These are phyloP conservation scores for Mycena albidolilacea DNA, from an alignment of 768 basidiomycete genomes.

Conservation along the genomic window DNA sequence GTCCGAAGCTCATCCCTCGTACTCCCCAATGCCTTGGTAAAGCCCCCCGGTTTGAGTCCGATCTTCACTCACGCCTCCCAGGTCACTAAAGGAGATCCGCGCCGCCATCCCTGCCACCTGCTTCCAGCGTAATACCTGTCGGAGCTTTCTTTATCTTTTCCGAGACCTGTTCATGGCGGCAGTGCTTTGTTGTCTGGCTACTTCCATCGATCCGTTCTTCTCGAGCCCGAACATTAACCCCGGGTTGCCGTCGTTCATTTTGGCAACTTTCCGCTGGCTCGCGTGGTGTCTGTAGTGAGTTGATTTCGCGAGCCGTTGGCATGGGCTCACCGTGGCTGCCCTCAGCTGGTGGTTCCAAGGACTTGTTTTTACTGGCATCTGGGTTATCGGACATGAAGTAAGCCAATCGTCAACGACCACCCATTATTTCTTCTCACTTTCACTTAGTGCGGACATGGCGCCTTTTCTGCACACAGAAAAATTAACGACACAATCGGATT, in stretches of 20 bases:
- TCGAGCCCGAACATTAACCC: constrained; percentile 40
- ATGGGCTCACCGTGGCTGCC: neutral
- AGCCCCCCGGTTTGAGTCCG: neutral
- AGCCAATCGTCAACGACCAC: neutral
- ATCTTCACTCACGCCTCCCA: constrained; percentile 34
- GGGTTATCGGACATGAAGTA: constrained; percentile 74
- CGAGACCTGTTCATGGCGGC: constrained; percentile 64
- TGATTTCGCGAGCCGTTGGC: neutral
- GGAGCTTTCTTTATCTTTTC: constrained; percentile 58
- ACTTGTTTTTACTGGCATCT: constrained; percentile 70
- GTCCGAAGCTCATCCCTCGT: neutral
- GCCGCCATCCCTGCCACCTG: constrained; percentile 62
- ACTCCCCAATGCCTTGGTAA: constrained; percentile 31
- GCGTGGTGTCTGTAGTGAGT: constrained; percentile 65
- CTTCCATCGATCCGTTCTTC: constrained; percentile 61
- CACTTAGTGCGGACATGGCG: constrained; percentile 68
- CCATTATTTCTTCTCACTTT: constrained; percentile 6
- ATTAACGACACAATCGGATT: constrained; percentile 68
- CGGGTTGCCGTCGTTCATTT: constrained; percentile 52
- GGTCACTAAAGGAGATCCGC: constrained; percentile 66
- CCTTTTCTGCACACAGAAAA: constrained; percentile 64
- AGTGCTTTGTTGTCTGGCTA: constrained; percentile 58
- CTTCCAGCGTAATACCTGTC: constrained; percentile 59
- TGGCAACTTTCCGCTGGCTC: constrained; percentile 57
- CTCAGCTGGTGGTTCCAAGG: constrained; percentile 75